Percentiles rank a stretch among this genome's conserved stretches.
These are phyloP conservation scores for Eucalyptus pauciflora DNA, from an alignment of 345 rosid genomes.

Conservation along the genomic window DNA sequence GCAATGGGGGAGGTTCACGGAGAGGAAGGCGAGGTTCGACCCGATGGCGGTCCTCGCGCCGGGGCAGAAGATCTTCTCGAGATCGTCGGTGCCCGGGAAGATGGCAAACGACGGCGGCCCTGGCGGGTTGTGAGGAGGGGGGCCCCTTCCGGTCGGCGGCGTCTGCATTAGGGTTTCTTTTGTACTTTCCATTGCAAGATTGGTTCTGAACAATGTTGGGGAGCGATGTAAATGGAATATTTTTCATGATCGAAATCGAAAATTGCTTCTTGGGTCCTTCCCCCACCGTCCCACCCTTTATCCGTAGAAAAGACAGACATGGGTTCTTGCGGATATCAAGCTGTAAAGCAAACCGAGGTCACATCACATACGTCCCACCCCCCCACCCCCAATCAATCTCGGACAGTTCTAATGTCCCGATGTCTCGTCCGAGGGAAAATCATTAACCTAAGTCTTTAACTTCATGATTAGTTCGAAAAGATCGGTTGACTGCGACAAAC, in stretches of 20 bases:
- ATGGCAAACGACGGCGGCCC: background rate
- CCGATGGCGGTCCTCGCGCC: slow-evolving; percentile 87
- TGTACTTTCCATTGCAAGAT: background rate
- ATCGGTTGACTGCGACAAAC: background rate
- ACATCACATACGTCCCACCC: background rate
- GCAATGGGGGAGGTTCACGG: slow-evolving; percentile 59
- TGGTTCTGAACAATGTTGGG: background rate
- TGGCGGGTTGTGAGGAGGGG: background rate
- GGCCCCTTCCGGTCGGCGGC: too few relatives aligned
- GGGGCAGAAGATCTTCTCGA: slow-evolving; percentile 72
- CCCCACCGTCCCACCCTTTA: background rate
- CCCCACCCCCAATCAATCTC: background rate
- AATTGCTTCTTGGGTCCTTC: background rate
- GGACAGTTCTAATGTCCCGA: background rate
- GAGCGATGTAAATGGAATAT: background rate
- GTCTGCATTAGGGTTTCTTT: background rate
- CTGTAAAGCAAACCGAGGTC: background rate
- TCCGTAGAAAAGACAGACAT: background rate
- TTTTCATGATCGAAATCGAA: background rate
- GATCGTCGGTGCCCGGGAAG: background rate
- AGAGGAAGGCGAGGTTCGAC: slow-evolving; percentile 62
- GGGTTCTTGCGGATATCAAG: background rate
- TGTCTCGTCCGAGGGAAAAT: background rate
- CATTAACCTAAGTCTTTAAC: background rate
- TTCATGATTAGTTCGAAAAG: background rate